Evolutionary conservation across 2,329 filamentous ascomycete species (phyloP), one percentile per base, ranked within the genome.

Genomic region (Rugonectria rugulosa): DNA sequence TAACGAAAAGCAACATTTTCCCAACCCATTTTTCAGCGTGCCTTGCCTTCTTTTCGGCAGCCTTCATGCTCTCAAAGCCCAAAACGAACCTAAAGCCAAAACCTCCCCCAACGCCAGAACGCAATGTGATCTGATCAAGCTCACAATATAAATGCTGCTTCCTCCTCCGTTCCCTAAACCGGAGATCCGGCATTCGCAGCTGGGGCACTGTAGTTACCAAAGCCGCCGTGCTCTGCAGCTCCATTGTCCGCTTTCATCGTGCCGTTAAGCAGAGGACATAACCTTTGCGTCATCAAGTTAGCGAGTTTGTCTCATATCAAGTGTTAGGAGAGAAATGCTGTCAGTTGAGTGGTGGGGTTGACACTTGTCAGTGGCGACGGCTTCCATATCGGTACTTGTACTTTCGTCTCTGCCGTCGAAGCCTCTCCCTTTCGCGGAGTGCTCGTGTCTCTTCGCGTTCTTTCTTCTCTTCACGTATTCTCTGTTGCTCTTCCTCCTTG

Each of bases 221-320:
- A 87, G 6, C 83, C 81, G 50, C 82, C 81, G 57, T 85, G 79
- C 59, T 86, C 83, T 31, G 77, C 76, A n/a, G 77, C 75, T 53
- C 78, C 77, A 59, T 81, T 82, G 63, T 84, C 81, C 32, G 78
- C 76, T 62, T 89, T 88, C 79, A 89, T 89, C 26, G 89, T 91
- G 47, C 92, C 91, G 71, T 96, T 96, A 59, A 96, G 87, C 72
- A 95, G 80, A 42, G 91, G 91, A 72, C 91, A 96, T 68, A 93
- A 83, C 73, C 88, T 92, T n/a, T 81, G 47, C 50, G 37, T 12
- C 51, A 60, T 17, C 56, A 27, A 50, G 64, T 68, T 64, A 68
- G 66, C 54, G 59, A 59, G 36, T 3, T 19, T 38, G 31, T 59
- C 55, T 23, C 31, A 37, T 29, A 19, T 4, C 19, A 36, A 15